Evolutionary conservation across 208 protist genomes (phyloP).

Genomic region (Trichomonas tenax): DNA sequence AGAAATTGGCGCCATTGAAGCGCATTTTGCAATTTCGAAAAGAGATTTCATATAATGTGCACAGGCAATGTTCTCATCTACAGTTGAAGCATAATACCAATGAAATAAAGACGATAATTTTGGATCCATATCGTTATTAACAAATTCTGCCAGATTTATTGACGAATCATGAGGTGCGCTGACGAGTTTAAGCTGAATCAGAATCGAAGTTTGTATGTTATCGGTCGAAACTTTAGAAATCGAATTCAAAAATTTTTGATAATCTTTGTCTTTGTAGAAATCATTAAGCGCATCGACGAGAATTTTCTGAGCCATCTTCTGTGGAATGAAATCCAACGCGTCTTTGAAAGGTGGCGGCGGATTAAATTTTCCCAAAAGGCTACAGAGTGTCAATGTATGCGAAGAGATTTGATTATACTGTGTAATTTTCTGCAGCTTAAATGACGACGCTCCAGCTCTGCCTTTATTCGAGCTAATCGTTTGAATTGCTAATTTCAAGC

Average conservation of each 20-base stretch:
- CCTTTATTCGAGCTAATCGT: neutral
- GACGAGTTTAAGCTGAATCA: neutral
- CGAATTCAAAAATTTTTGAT: neutral
- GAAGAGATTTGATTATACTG: neutral
- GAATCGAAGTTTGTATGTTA: neutral
- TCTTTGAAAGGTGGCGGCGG: neutral
- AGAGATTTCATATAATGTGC: neutral
- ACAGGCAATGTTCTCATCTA: neutral
- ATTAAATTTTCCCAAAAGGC: neutral
- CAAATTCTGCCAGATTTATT: neutral
- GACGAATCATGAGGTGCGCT: neutral
- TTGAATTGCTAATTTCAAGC: neutral
- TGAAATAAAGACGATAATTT: neutral
- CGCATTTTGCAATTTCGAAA: neutral
- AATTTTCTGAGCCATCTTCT: neutral
- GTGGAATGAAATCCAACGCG: neutral
- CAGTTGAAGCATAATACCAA: neutral
- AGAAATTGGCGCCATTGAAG: neutral
- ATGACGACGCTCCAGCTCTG: neutral
- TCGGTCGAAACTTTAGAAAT: neutral
- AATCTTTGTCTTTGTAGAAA: neutral
- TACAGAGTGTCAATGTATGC: neutral
- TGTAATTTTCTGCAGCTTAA: neutral
- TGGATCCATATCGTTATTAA: neutral
- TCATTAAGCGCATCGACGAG: neutral